phyloP scores from a whole-genome alignment of 2,329 filamentous ascomycete species.

The Colletotrichum aenigma region DNA sequence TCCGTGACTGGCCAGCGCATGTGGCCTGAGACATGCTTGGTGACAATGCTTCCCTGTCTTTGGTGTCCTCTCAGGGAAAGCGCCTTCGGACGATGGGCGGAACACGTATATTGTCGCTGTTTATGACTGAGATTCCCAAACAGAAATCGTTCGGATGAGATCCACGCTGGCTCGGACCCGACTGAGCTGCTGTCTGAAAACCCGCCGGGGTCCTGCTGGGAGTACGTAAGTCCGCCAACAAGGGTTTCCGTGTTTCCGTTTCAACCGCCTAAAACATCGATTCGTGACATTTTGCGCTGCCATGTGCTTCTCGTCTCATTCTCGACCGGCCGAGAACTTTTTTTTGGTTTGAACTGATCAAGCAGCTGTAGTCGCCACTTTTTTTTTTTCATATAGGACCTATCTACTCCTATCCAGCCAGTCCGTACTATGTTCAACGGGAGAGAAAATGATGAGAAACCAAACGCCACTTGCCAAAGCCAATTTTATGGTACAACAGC shows the following conservation, averaged over 20 bases:
- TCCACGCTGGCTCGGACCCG: slow-evolving; percentile 14
- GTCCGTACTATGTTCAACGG: slow-evolving; percentile 17
- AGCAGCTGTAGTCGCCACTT: slow-evolving; percentile 1
- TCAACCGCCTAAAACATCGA: slow-evolving; percentile 1
- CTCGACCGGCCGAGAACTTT: neutral
- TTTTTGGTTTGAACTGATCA: slow-evolving; percentile 11
- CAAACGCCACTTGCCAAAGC: slow-evolving; percentile 25
- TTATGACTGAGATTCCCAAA: slow-evolving; percentile 15
- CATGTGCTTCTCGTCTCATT: neutral
- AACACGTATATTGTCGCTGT: slow-evolving; percentile 5
- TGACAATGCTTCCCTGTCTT: slow-evolving; percentile 6
- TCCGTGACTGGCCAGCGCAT: neutral
- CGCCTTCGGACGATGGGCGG: slow-evolving; percentile 15
- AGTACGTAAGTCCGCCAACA: neutral
- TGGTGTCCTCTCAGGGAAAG: neutral
- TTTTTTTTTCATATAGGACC: slow-evolving; percentile 16
- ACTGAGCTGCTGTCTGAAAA: slow-evolving; percentile 16
- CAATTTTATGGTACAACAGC: slow-evolving; percentile 25
- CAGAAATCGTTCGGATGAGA: slow-evolving; percentile 19
- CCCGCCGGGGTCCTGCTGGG: neutral
- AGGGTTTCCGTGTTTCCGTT: neutral
- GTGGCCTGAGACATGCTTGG: slow-evolving; percentile 18
- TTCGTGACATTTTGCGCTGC: neutral
- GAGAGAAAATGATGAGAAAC: slow-evolving; percentile 3
- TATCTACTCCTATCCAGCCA: slow-evolving; percentile 23